These are phyloP conservation scores for Phytophthora pinifolia DNA, from an alignment of 352 stramenopile genomes.

Conservation along the genomic window DNA sequence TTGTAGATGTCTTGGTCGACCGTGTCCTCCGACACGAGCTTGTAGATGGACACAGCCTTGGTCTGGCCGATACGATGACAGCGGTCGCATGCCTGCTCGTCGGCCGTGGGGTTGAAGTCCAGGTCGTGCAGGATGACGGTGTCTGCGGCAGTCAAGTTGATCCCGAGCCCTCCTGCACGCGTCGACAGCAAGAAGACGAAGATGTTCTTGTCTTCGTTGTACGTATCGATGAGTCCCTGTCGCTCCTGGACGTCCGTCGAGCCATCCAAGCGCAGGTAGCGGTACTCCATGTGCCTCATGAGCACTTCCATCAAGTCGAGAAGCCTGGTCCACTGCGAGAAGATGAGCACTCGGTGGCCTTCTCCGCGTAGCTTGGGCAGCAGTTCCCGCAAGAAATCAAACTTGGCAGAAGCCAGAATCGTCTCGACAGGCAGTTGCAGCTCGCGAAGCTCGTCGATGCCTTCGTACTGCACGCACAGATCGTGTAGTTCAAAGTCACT, in stretches of 20 bases:
- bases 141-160: slow-evolving; percentile 96
- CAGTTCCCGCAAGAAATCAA: slow-evolving; percentile 86
- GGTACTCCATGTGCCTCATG: slow-evolving; percentile 74
- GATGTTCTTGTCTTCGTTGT: slow-evolving; percentile 89
- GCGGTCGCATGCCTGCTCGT: slow-evolving; percentile 88
- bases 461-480: slow-evolving; percentile 88
- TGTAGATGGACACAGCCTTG: slow-evolving; percentile 91
- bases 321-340: slow-evolving; percentile 96
- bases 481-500: slow-evolving; percentile 96
- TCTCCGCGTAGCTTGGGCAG: slow-evolving; percentile 86
- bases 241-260: slow-evolving; percentile 73
- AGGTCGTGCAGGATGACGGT: slow-evolving; percentile 89
- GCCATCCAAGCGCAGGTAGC: slow-evolving; percentile 80
- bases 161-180: slow-evolving; percentile 96
- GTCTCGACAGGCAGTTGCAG: slow-evolving; percentile 88
- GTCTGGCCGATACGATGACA: slow-evolving; percentile 92
- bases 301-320: slow-evolving; percentile 93
- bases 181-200: slow-evolving; percentile 98
- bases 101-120: slow-evolving; percentile 86
- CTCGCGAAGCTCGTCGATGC: slow-evolving; percentile 73
- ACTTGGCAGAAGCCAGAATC: slow-evolving; percentile 95
- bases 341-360: slow-evolving; percentile 95
- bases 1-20: slow-evolving; percentile 94
- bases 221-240: slow-evolving; percentile 82
- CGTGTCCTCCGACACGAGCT: slow-evolving; percentile 89